These are phyloP conservation scores for Dictyostelium purpureum DNA, from an alignment of 78 protist genomes.

Conservation along the genomic window DNA sequence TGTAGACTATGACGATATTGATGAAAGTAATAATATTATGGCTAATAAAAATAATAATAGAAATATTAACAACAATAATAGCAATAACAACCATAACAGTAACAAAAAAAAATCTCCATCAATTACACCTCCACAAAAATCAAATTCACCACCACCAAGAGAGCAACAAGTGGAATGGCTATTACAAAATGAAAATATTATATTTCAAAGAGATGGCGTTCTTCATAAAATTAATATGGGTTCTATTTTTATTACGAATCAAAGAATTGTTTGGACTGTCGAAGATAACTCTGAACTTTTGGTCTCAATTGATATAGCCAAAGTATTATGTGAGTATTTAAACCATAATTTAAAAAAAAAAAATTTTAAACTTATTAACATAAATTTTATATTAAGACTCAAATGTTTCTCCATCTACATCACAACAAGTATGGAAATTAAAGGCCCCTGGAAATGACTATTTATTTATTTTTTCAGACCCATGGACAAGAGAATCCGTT, in stretches of 20 bases:
- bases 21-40: not conserved
- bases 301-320: constrained; percentile 4
- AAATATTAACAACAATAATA: not conserved
- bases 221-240: constrained; percentile 25
- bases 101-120: not conserved
- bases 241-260: constrained; percentile 6
- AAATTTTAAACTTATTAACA: not conserved
- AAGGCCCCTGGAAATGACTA: constrained; percentile 4
- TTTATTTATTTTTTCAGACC: constrained; percentile 40
- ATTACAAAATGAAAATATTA: not conserved
- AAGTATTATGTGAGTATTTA: constrained; percentile 40
- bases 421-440: constrained; percentile 36
- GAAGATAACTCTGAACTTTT: not conserved
- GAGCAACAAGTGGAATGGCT: constrained; percentile 14
- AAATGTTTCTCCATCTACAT: not conserved
- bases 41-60: not conserved
- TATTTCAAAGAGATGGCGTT: not conserved
- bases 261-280: constrained; percentile 37
- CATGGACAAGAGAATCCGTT: constrained; percentile 15
- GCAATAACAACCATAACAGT: not conserved
- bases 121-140: no score
- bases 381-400: constrained; percentile 10
- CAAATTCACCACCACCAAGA: not conserved
- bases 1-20: not conserved
- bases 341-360: no score